Evolutionary conservation across 2,329 filamentous ascomycete genomes (phyloP), one percentile per base, ranked within the genome.

Genomic region (Colletotrichum cuscutae): DNA sequence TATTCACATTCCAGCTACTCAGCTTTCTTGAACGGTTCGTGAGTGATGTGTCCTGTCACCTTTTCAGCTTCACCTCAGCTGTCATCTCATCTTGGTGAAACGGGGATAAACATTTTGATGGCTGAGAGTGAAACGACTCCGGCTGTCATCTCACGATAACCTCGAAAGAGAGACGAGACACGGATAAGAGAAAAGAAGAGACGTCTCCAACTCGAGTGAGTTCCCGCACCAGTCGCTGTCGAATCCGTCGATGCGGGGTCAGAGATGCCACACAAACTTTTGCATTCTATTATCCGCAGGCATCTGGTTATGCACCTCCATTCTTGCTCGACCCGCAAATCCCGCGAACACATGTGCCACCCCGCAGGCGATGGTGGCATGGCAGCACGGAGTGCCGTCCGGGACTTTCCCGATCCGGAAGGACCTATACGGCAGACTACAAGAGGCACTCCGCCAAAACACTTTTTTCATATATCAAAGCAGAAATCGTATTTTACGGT

Each of bases 371-470:
- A 42, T 42, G 37, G 37, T 42, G 37, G 42, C 19, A 22, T 49
- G 42, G 42, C 42, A 49, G 42, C 42, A 64, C 71, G 71, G 71
- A 73, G 58, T 59, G 71, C 56, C 68, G 68, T 67, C 57, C 68
- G 68, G 61, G 62, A 62, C 5, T 67, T 73, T 59, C 71, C 71
- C 37, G 57, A 71, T 72, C 52, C 42, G 63, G 71, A 57, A 71
- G 58, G 57, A 73, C 56, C n/a, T n/a, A n/a, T n/a, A n/a, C n/a
- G n/a, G n/a, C n/a, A n/a, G n/a, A n/a, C n/a, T n/a, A n/a, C n/a
- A n/a, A n/a, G n/a, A n/a, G n/a, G n/a, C n/a, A n/a, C n/a, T n/a
- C n/a, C n/a, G n/a, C n/a, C n/a, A n/a, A n/a, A n/a, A n/a, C n/a
- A n/a, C n/a, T n/a, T n/a, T n/a, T n/a, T n/a, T n/a, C n/a, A n/a